phyloP scores from a whole-genome alignment of 371 early-diverging fungal genomes.

The Apophysomyces trapeziformis region DNA sequence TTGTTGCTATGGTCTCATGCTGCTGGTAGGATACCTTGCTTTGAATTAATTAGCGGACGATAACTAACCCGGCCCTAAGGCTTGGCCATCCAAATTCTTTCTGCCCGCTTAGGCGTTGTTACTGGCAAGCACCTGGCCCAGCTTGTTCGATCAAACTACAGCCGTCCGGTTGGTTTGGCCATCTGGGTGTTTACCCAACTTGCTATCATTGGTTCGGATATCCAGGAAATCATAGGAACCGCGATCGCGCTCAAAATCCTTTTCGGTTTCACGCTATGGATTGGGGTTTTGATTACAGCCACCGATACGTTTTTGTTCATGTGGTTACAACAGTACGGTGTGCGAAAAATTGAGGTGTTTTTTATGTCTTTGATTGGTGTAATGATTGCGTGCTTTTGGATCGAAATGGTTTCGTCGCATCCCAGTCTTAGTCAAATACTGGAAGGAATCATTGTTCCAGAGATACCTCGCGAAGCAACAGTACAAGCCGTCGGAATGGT shows the following conservation, averaged over 20 bases:
- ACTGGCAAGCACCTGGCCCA: constrained; percentile 75
- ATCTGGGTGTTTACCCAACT: constrained; percentile 71
- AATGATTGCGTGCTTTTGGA: constrained; percentile 72
- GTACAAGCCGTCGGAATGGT: constrained; percentile 74
- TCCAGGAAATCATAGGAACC: constrained; percentile 79
- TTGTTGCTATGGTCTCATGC: constrained; percentile 68
- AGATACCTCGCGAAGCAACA: constrained; percentile 58
- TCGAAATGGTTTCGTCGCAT: constrained; percentile 65
- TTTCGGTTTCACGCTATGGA: constrained; percentile 60
- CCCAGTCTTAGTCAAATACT: constrained; percentile 60
- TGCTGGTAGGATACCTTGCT: constrained; percentile 26
- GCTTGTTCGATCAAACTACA: constrained; percentile 54
- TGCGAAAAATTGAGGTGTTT: constrained; percentile 67
- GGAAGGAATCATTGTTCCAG: constrained; percentile 63
- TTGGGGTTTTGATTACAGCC: constrained; percentile 73
- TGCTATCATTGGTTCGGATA: constrained; percentile 80
- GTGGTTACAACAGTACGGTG: constrained; percentile 67
- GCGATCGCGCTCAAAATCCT: constrained; percentile 76
- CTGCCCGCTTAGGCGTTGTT: constrained; percentile 73
- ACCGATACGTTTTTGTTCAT: constrained; percentile 73
- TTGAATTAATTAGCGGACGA: not conserved
- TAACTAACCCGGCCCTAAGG: constrained; percentile 35
- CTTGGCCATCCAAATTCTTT: constrained; percentile 65
- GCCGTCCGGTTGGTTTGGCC: constrained; percentile 39
- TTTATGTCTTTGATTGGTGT: constrained; percentile 66